Percentiles rank a stretch among this genome's conserved stretches.
Conservation (phyloP, 352 stramenopile species). For the Globisporangium spiculum region DNA sequence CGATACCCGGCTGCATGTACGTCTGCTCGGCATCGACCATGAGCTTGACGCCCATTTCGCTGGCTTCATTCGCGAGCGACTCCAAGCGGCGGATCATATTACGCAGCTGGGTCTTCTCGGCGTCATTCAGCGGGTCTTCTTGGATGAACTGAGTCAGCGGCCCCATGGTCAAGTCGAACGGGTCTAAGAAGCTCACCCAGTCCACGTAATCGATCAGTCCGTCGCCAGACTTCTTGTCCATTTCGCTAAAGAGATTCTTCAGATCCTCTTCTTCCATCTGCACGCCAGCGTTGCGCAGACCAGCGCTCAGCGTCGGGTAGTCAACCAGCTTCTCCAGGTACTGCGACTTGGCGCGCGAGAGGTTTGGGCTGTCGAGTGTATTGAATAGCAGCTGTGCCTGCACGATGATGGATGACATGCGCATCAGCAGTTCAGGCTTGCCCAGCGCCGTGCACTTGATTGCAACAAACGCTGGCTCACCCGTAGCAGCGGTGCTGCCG, state of each 20-base stretch:
- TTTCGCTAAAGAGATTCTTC: conserved; percentile 55
- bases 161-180: conserved; percentile 88
- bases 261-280: conserved; percentile 64
- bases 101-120: conserved; percentile 90
- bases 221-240: conserved; percentile 65
- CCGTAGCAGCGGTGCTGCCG: conserved; percentile 30
- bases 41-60: conserved; percentile 84
- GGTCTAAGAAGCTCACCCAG: conserved; percentile 92
- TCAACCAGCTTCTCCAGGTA: conserved; percentile 81
- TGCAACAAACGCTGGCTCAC: conserved; percentile 90
- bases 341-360: conserved; percentile 79
- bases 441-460: conserved; percentile 97
- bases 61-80: conserved; percentile 66
- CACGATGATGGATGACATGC: conserved; percentile 92
- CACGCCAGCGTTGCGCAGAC: conserved; percentile 63
- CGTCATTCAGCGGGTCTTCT: conserved; percentile 68
- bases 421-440: conserved; percentile 94
- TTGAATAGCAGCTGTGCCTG: conserved; percentile 91
- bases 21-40: conserved; percentile 98
- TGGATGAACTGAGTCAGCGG: conserved; percentile 86
- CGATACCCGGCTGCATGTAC: conserved; percentile 98
- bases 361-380: conserved; percentile 85
- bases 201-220: conserved; percentile 93
- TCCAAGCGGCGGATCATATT: conserved; percentile 88
- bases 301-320: conserved; percentile 70